A percentile compares a stretch with the other conserved stretches of the same genome.
Conservation (phyloP, 2,329 filamentous ascomycete genomes). For the Phoma sp. region DNA sequence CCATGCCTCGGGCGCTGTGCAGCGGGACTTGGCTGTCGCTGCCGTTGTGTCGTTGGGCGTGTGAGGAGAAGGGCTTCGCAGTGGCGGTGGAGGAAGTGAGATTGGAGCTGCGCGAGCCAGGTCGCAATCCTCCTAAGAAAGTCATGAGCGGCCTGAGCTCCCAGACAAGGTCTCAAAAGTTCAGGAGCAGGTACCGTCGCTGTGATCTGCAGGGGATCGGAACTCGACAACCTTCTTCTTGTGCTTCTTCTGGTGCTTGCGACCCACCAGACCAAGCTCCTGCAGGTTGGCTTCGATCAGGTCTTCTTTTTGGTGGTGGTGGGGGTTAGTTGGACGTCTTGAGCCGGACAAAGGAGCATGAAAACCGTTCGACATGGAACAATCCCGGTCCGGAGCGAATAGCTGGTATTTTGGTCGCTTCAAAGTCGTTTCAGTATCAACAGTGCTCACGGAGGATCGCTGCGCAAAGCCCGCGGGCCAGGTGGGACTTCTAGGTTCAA, state of each 20-base stretch:
- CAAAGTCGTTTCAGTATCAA: constrained; percentile 50
- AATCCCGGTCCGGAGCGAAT: constrained; percentile 31
- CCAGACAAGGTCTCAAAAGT: constrained; percentile 38
- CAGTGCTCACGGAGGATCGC: constrained; percentile 35
- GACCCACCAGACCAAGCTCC: constrained; percentile 42
- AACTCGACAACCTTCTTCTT: constrained; percentile 45
- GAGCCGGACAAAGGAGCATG: constrained; percentile 41
- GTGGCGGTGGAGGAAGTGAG: constrained; percentile 21
- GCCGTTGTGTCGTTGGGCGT: constrained; percentile 31
- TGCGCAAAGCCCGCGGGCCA: constrained; percentile 30
- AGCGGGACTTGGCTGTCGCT: constrained; percentile 37
- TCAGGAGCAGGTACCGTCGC: constrained; percentile 41
- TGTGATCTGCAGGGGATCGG: constrained; percentile 34
- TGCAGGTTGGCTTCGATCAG: constrained; percentile 43
- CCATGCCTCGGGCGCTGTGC: constrained; percentile 56
- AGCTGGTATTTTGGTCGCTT: constrained; percentile 45
- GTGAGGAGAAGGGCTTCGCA: constrained; percentile 28
- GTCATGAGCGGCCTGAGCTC: constrained; percentile 49
- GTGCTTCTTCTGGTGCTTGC: constrained; percentile 28
- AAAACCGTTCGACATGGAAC: constrained; percentile 47
- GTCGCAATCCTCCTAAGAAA: constrained; percentile 48
- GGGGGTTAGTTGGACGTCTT: constrained; percentile 29
- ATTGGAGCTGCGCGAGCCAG: constrained; percentile 44
- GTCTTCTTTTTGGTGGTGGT: constrained; percentile 27
- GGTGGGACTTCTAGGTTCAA: constrained; percentile 35